Base-by-base conservation (phyloP, 371 early-diverging fungal species). In the Rhizopus delemar region DNA sequence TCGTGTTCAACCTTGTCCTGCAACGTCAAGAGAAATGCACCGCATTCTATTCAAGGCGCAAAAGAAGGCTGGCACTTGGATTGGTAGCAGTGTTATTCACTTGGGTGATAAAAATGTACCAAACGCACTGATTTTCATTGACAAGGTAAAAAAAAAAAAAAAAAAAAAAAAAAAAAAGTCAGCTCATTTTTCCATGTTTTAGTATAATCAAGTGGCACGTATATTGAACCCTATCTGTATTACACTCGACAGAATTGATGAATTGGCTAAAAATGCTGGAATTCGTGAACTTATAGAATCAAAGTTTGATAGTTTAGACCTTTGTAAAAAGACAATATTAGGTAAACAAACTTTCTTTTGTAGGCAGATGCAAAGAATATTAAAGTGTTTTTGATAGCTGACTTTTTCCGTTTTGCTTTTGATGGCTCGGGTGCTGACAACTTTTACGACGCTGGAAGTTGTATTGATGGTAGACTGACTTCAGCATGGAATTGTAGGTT, bases 391-490 rank as follows among this genome's bases (percentile, higher is more conserved):
- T 56, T 28, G 41, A 3, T 51, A 70, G 85, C 84, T 8, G 97
- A 98, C 73, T 97, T 98, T 63, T 98, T 98, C 87, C 82, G 90
- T 29, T 88, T 84, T 66, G 98, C 91, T 0, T 98, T 98, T 77
- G 95, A 98, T 74, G 98, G 98, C 1, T 92, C 93, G 22, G 98
- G 98, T 8, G 94, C 91, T 0, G 94, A 94, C 68, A 95, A 94
- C 70, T 96, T 92, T 63, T 95, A 91, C 75, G 91, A 94, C 63
- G 97, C 98, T 11, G 98, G 98, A 31, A 76, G 88, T 43, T 98
- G 98, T 72, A 96, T 98, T 73, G 98, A 98, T 61, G 98, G 97
- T 36, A 83, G 98, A 45, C 73, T 98, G 61, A 98, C 97, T 2
- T 89, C 89, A 34, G 93, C 93, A 12, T 93, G 96, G 97, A 96